Evolutionary conservation across 495 filamentous ascomycete species (phyloP), one percentile per base, ranked within the genome.

Genomic region (Usnea hakonensis): DNA sequence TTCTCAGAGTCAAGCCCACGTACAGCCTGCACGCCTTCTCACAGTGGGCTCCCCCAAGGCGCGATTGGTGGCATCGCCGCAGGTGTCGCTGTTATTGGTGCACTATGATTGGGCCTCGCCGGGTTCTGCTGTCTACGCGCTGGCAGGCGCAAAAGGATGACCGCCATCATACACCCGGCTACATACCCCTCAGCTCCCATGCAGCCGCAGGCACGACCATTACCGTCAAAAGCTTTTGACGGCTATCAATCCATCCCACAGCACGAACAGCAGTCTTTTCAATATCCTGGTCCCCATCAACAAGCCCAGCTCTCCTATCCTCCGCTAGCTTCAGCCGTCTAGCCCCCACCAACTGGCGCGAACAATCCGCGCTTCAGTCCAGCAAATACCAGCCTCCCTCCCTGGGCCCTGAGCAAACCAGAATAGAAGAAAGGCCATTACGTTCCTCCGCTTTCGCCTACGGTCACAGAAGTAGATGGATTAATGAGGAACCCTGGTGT

Each of bases 61-160:
- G 65, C 65, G 32, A 55, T 67, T 11, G 62, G 55, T 26, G 65
- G 62, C 5, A 67, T 67, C 26, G 58, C 62, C 9, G 58, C 56
- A 23, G 65, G 21, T 28, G 57, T 28, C 37, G 58, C 56, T 32
- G 7, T 67, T 23, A 14, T 64, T 16, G 38, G 59, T 16, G 41
- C 26, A 7, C 19, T 44, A 8, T 48, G 62, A 33, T 16, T 67
- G 23, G 58, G 40, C 26, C 35, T 61, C 37, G 55, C 55, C 13
- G 48, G 44, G 8, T 58, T 57, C 33, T 61, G 33, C 30, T 64
- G 62, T 36, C 26, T 67, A 36, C 52, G 58, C 21, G n/a, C n/a
- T 17, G 57, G 65, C 21, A 60, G 55, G 33, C 57, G 41, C 28
- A 57, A 28, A 43, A 32, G 62, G 0, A 58, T 26, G 21, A 54